Evolutionary conservation across 257 asterid genomes (phyloP).

Genomic region (Solanum lycopersicoides): DNA sequence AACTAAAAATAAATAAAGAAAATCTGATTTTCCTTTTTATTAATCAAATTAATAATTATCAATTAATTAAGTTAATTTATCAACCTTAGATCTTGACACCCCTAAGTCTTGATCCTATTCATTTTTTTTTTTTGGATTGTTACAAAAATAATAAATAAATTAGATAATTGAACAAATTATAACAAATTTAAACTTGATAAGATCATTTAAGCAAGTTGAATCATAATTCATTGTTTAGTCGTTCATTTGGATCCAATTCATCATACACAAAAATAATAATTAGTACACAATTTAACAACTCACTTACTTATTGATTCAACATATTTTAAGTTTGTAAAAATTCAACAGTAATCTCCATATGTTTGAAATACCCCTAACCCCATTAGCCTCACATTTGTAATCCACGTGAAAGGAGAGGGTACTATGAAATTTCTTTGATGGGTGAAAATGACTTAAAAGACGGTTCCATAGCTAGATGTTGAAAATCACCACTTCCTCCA

Average conservation of each 20-base stretch:
- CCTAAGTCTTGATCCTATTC: no score
- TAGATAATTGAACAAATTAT: no score
- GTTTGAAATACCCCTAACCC: no score
- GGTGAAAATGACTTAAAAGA: not conserved
- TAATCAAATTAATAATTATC: no score
- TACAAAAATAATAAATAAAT: no score
- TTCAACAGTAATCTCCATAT: no score
- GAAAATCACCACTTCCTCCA: not conserved
- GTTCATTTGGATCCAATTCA: not conserved
- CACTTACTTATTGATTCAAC: not conserved
- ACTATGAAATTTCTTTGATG: not conserved
- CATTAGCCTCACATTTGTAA: not conserved
- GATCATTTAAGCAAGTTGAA: not conserved
- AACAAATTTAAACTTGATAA: not conserved
- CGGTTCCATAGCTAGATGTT: not conserved
- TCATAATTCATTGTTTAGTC: no score
- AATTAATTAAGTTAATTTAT: no score
- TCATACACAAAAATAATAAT: not conserved
- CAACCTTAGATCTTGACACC: no score
- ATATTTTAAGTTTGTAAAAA: not conserved
- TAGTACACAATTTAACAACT: not conserved
- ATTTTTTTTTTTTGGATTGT: no score
- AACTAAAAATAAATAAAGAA: no score
- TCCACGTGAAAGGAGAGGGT: not conserved
- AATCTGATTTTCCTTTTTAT: no score